Base-by-base conservation (phyloP, 768 basidiomycete species). In the Dendrothele bispora region DNA sequence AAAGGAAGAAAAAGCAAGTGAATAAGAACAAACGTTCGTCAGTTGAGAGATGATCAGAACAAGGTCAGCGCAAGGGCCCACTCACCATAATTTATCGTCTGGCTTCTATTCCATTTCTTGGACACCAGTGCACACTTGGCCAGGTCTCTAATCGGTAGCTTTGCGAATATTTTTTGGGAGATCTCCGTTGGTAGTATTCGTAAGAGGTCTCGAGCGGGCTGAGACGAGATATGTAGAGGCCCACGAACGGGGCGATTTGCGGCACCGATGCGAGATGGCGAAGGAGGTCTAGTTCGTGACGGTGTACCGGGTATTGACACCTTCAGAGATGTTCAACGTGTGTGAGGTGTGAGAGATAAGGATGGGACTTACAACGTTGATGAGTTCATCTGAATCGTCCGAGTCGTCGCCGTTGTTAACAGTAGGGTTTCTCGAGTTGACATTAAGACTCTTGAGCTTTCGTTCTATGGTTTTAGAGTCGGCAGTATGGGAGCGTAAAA, bases 41-140 rank as follows among this genome's bases (percentile, higher is more conserved):
- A 22, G 14, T 15, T 28, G 39, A 39, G 3, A 45, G 25, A 2
- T 17, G 26, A n/a, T 32, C 10, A 29, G 40, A 54, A 21, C 32
- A 30, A 7, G 29, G 29, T 15, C 15, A 17, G 24, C 55, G 11
- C 21, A 1, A 29, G 14, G 18, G 7, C 17, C 1, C 18, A 61
- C 75, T 46, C 51, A 90, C 94, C 85, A 61, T 95, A 95, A 66
- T 97, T 97, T 50, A 95, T 64, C 0, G 92, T 89, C 69, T 94
- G 91, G 53, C 90, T 93, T 61, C 83, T 83, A 50, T 75, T 79
- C 94, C 94, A 97, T 67, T 91, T 88, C 65, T 79, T 84, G 39
- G 82, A 91, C 4, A 95, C 91, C 27, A 84, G 66, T 20, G 91
- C 79, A 58, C 91, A 94, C 46, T 79, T 75, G 4, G 88, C 85